Conservation (phyloP, 2,329 filamentous ascomycete species). For the Claviceps maximensis region DNA sequence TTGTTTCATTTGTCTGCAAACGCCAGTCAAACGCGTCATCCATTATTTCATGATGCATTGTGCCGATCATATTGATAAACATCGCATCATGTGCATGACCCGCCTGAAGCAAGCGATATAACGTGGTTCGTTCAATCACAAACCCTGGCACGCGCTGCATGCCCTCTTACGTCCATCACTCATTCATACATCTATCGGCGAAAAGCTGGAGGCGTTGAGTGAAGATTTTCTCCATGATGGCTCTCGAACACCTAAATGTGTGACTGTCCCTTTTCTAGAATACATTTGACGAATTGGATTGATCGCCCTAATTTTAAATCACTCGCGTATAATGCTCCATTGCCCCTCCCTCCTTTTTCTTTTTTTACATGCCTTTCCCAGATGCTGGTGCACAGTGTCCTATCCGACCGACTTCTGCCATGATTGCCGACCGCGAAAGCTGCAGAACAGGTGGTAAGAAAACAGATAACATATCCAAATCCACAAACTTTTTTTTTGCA, state of each 20-base stretch:
- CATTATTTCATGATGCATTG: neutral
- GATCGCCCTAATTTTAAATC: neutral
- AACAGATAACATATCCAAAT: neutral
- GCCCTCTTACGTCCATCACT: neutral
- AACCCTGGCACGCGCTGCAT: neutral
- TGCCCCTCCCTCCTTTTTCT: neutral
- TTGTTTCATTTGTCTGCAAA: neutral
- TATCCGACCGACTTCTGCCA: neutral
- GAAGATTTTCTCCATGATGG: neutral
- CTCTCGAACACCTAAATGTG: neutral
- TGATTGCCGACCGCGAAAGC: neutral
- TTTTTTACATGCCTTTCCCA: neutral
- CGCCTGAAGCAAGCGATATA: neutral
- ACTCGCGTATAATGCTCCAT: neutral
- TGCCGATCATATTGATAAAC: neutral
- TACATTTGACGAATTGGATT: neutral
- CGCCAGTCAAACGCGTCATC: neutral
- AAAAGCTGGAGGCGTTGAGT: neutral
- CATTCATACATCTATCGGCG: neutral
- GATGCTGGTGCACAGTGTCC: neutral
- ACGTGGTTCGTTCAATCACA: neutral
- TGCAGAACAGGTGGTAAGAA: neutral
- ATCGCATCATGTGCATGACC: neutral
- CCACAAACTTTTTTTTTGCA: neutral
- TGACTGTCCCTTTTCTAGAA: neutral